Evolutionary conservation across 2,329 filamentous ascomycete genomes (phyloP), one percentile per base, ranked within the genome.

Genomic region (Aspergillus versicolor): DNA sequence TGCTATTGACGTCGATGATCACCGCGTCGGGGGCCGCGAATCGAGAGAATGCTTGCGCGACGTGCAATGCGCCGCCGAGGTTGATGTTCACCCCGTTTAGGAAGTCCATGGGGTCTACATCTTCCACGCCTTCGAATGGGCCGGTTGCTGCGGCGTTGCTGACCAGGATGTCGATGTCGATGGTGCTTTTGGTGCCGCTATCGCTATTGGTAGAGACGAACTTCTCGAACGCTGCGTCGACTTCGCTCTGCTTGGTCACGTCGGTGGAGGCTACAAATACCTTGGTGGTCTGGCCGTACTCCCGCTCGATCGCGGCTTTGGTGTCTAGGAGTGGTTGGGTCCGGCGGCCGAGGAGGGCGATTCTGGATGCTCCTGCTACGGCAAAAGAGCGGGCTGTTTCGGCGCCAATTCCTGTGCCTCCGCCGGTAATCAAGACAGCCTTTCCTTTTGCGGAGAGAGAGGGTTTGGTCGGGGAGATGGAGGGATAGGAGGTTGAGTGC

Each of bases 361-460:
- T 77, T 0, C 68, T 67, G 43, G 72, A 65, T 1, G 78, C 78
- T 7, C 78, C 77, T 54, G 80, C 77, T 60, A 67, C 45, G 11
- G 79, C 79, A 52, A 81, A 82, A 59, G 63, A 66, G 22, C 51
- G 65, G 5, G 77, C 77, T 5, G 74, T 80, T 47, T 70, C 75
- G 42, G 69, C 70, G 34, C 79, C 79, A 38, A 82, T 81, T 6
- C 79, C 79, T 11, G 65, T 74, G 3, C 78, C 77, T 0, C 75
- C 78, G 19, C 78, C 79, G 3, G 79, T 82, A 13, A 79, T 61
- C 4, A 79, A 4, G 11, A 80, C 61, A 7, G 65, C 73, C 58
- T 77, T 79, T 50, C 71, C 72, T 49, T 66, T 68, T 50, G 69
- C 72, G 21, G 73, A 76, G 42, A 80, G 70, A 48, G 73, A 71